phyloP scores from a whole-genome alignment of 495 filamentous ascomycete species.

The Chaetomium fimeti region DNA sequence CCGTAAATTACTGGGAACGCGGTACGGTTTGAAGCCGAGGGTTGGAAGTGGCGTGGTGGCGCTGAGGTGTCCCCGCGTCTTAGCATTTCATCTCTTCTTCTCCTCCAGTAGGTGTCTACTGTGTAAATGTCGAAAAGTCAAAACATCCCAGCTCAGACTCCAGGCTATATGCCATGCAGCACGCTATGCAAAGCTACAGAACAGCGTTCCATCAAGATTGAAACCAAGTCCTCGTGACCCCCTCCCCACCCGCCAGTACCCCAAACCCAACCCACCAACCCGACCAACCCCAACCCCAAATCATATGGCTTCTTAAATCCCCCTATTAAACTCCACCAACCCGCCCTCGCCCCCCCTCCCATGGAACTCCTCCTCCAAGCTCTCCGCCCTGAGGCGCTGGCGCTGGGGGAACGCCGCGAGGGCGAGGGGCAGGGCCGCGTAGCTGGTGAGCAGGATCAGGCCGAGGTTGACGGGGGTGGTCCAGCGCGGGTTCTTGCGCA shows the following conservation, averaged over 20 bases:
- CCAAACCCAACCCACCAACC: neutral
- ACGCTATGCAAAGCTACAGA: slow-evolving; percentile 1
- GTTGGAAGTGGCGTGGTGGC: too few species aligned
- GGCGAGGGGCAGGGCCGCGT: slow-evolving; percentile 82
- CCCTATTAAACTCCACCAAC: slow-evolving; percentile 86
- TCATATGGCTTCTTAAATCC: slow-evolving; percentile 74
- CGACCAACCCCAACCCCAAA: neutral
- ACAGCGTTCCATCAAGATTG: neutral
- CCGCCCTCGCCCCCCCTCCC: slow-evolving; percentile 69
- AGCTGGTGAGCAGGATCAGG: slow-evolving; percentile 73
- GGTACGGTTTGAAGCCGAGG: too few species aligned
- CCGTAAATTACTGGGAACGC: too few species aligned
- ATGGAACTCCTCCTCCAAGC: slow-evolving; percentile 80
- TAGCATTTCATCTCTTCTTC: neutral
- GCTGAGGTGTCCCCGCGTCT: neutral
- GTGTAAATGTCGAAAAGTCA: neutral
- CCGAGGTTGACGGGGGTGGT: slow-evolving; percentile 79
- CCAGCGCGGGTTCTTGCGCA: slow-evolving; percentile 67
- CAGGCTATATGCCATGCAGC: slow-evolving; percentile 12
- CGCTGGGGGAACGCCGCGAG: slow-evolving; percentile 89
- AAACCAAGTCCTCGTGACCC: neutral
- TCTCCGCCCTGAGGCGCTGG: slow-evolving; percentile 69
- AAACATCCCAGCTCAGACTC: slow-evolving; percentile 2
- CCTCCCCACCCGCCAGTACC: slow-evolving; percentile 72
- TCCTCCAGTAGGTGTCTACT: neutral